Conservation (phyloP, 2,329 filamentous ascomycete genomes). For the Exophiala spinifera region DNA sequence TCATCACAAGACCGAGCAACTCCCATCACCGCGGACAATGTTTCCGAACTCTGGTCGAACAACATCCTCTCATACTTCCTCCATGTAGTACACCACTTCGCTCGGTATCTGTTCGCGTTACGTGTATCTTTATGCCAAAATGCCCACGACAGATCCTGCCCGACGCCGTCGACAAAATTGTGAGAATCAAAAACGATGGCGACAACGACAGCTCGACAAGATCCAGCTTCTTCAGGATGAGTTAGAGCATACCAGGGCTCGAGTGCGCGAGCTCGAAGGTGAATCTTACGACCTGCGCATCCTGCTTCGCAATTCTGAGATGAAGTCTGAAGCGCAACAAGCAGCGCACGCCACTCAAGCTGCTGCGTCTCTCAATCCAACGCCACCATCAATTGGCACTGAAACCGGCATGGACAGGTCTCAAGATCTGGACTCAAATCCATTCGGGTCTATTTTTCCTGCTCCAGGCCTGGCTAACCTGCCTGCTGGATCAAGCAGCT, state of each 20-base stretch:
- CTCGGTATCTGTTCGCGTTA: neutral
- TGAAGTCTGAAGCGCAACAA: neutral
- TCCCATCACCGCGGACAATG: neutral
- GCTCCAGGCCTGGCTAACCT: too few species aligned
- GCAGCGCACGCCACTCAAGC: neutral
- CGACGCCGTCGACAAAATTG: constrained; percentile 14
- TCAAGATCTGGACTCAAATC: neutral
- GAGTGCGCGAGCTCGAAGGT: neutral
- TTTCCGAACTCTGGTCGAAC: neutral
- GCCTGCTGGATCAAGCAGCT: too few species aligned
- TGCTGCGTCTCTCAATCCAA: neutral
- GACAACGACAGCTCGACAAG: constrained; percentile 7
- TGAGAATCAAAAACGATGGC: constrained; percentile 17
- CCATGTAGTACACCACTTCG: neutral
- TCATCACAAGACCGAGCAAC: neutral
- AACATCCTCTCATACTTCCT: neutral
- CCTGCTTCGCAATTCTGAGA: neutral
- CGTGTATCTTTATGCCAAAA: neutral
- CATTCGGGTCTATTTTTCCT: too few species aligned
- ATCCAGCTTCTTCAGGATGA: neutral
- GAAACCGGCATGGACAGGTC: neutral
- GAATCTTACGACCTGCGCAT: neutral
- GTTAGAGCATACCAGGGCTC: neutral
- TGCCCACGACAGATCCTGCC: constrained; percentile 13
- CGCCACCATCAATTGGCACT: neutral